These are phyloP conservation scores for Uromyces viciae-fabae DNA, from an alignment of 1,284 basidiomycete genomes.

Conservation along the genomic window DNA sequence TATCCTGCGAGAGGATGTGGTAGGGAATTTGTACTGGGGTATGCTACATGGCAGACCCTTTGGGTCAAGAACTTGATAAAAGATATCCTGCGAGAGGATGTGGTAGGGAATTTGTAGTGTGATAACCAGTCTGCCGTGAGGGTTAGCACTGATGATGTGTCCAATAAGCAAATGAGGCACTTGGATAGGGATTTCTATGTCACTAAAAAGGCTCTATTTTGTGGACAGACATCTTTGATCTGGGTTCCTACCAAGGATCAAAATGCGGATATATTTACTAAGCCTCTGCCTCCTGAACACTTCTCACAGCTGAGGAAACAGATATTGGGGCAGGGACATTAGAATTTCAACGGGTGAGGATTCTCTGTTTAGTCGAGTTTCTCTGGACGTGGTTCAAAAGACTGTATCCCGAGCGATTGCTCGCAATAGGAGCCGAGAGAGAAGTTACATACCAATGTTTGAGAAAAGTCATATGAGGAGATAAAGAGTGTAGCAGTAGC, in stretches of 20 bases:
- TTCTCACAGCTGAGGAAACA: no score
- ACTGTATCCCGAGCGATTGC: no score
- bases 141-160: background rate
- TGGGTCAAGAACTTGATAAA: background rate
- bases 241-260: background rate
- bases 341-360: no score
- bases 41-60: background rate
- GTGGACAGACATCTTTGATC: background rate
- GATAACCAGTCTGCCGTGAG: background rate
- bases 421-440: no score
- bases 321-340: no score
- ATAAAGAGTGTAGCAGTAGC: no score
- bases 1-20: no score
- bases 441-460: no score
- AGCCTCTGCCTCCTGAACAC: background rate
- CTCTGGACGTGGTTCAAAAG: no score
- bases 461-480: no score
- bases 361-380: no score
- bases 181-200: background rate
- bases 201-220: background rate
- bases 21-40: no score
- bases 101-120: background rate
- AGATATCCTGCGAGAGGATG: background rate
- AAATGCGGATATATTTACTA: background rate
- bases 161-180: background rate